Conservation (phyloP, 2,329 filamentous ascomycete genomes). For the Phyllosticta citribraziliensis region DNA sequence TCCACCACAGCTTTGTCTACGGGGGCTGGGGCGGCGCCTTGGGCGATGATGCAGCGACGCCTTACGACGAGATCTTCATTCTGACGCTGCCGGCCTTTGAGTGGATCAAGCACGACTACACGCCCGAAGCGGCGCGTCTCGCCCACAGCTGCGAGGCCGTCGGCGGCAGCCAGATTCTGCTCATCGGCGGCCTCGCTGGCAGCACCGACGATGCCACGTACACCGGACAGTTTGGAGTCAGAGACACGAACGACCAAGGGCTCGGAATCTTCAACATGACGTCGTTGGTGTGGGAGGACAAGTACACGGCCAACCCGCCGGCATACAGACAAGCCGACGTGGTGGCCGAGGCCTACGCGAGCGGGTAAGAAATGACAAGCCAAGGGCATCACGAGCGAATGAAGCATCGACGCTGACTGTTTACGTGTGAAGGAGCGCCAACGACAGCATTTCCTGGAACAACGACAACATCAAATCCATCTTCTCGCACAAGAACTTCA, state of each 20-base stretch:
- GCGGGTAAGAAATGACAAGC: not conserved
- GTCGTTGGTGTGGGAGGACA: not conserved
- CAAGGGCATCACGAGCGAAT: not conserved
- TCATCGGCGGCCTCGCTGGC: conserved; percentile 8
- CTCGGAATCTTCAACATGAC: conserved; percentile 5
- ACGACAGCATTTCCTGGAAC: not conserved
- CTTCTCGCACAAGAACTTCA: conserved; percentile 1
- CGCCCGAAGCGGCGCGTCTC: not conserved
- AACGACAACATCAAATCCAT: not conserved
- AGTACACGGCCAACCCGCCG: not conserved
- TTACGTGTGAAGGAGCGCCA: not conserved
- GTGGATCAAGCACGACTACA: conserved; percentile 10
- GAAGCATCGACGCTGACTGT: not conserved
- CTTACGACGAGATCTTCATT: conserved; percentile 11
- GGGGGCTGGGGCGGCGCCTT: conserved; percentile 8
- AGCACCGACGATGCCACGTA: not conserved
- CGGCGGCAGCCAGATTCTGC: conserved; percentile 10
- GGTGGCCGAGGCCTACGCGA: not conserved
- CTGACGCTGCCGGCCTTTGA: conserved; percentile 11
- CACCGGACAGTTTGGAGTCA: not conserved
- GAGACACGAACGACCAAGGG: conserved; percentile 4
- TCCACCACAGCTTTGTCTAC: conserved; percentile 1
- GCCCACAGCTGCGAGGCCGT: conserved; percentile 10
- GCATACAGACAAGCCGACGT: not conserved
- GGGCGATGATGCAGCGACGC: not conserved